Conservation (phyloP, 495 filamentous ascomycete species). For the Achaetomiella virescens region DNA sequence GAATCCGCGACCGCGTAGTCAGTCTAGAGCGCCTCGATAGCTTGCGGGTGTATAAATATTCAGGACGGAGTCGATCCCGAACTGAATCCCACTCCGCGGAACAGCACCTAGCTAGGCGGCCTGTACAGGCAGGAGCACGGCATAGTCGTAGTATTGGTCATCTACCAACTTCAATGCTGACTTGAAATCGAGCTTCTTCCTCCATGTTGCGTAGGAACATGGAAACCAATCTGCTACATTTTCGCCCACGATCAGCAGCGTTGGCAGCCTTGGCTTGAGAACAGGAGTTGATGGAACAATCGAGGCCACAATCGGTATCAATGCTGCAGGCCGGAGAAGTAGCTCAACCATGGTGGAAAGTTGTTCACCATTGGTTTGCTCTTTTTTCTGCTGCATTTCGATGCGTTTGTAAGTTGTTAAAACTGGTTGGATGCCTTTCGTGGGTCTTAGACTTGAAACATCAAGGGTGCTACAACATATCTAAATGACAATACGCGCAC, state of each 20-base stretch:
- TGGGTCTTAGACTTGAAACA: no score
- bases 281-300: slow-evolving; percentile 26
- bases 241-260: slow-evolving; percentile 32
- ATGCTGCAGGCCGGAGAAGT: no score
- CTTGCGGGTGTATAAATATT: slow-evolving; percentile 24
- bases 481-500: no score
- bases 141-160: slow-evolving; percentile 17
- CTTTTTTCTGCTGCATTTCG: no score
- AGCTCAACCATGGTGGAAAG: slow-evolving; percentile 10
- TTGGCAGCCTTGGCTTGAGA: slow-evolving; percentile 21
- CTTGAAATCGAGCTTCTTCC: slow-evolving; percentile 32
- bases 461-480: no score
- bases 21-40: slow-evolving; percentile 31
- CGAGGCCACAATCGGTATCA: no score
- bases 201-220: slow-evolving; percentile 26
- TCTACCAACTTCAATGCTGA: slow-evolving; percentile 24
- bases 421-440: no score
- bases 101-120: slow-evolving; percentile 26
- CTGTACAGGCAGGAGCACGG: slow-evolving; percentile 26
- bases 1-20: slow-evolving; percentile 35
- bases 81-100: slow-evolving; percentile 37
- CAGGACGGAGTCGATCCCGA: slow-evolving; percentile 37
- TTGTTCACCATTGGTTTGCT: no score
- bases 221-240: slow-evolving; percentile 35
- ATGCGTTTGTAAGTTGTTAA: no score